These are phyloP conservation scores for Sclerotinia nivalis DNA, from an alignment of 2,329 filamentous ascomycete genomes.

Conservation along the genomic window DNA sequence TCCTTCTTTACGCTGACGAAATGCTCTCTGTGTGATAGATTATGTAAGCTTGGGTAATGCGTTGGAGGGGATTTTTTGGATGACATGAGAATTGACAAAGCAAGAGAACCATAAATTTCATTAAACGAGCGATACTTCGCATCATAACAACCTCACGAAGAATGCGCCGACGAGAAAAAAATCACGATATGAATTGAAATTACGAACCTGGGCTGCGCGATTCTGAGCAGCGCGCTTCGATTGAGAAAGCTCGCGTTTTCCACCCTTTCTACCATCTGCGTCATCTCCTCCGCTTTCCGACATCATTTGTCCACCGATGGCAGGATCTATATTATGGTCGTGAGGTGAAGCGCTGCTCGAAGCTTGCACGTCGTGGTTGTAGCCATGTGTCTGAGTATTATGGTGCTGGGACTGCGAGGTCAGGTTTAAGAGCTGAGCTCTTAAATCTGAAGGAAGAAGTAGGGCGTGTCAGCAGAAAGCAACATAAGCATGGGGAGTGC, in stretches of 20 bases:
- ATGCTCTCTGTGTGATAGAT: conserved; percentile 70
- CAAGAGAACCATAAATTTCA: conserved; percentile 36
- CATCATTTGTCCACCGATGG: conserved; percentile 39
- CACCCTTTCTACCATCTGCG: conserved; percentile 65
- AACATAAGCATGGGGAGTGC: conserved; percentile 22
- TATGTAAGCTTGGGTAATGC: conserved; percentile 38
- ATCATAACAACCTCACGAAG: conserved; percentile 16
- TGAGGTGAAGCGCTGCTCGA: conserved; percentile 40
- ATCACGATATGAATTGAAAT: conserved; percentile 14
- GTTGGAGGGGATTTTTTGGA: conserved; percentile 32
- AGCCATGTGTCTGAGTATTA: conserved; percentile 38
- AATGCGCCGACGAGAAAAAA: conserved; percentile 19
- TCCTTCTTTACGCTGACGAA: conserved; percentile 94
- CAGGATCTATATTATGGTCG: conserved; percentile 43
- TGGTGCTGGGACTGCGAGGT: conserved; percentile 27
- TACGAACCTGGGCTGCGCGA: conserved; percentile 85
- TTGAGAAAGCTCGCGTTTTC: conserved; percentile 86
- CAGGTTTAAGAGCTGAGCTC: conserved; percentile 42
- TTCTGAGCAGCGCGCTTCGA: conserved; percentile 54
- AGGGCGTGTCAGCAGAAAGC: conserved; percentile 39
- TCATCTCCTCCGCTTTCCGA: conserved; percentile 39
- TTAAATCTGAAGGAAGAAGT: conserved; percentile 39
- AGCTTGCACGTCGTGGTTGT: conserved; percentile 35
- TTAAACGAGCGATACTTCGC: conserved; percentile 32
- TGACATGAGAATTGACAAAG: conserved; percentile 45